A percentile compares a stretch with the other conserved stretches of the same genome.
Conservation (phyloP, 2,329 filamentous ascomycete species). For the Colletotrichum tofieldiae region DNA sequence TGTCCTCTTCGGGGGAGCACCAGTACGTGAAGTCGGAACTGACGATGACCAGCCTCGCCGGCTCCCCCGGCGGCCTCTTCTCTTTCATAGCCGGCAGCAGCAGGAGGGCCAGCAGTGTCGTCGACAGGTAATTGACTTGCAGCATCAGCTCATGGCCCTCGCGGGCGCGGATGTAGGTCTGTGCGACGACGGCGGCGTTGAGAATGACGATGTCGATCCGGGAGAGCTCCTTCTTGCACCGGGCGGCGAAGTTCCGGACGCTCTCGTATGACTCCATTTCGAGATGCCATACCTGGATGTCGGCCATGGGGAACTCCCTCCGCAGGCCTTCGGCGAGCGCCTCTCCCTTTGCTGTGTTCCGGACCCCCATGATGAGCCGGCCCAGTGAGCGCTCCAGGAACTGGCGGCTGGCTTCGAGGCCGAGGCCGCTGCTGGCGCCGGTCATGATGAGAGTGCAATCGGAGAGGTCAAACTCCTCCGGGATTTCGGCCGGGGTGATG, state of each 20-base stretch:
- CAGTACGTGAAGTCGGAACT: slow-evolving; percentile 48
- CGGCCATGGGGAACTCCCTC: slow-evolving; percentile 36
- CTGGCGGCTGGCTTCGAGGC: slow-evolving; percentile 57
- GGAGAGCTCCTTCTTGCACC: slow-evolving; percentile 23
- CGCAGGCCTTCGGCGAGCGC: slow-evolving; percentile 44
- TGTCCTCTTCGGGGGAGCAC: slow-evolving; percentile 46
- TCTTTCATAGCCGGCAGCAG: slow-evolving; percentile 45
- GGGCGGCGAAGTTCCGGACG: slow-evolving; percentile 33
- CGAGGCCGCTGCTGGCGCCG: slow-evolving; percentile 61
- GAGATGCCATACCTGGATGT: slow-evolving; percentile 42
- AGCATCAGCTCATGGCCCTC: slow-evolving; percentile 47
- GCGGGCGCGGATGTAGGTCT: slow-evolving; percentile 24
- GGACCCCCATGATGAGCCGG: slow-evolving; percentile 59
- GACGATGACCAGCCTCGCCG: slow-evolving; percentile 51
- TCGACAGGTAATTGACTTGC: slow-evolving; percentile 51
- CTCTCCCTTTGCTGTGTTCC: slow-evolving; percentile 51
- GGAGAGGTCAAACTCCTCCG: slow-evolving; percentile 30
- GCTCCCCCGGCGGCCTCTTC: slow-evolving; percentile 41
- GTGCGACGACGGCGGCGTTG: slow-evolving; percentile 41
- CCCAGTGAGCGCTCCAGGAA: slow-evolving; percentile 53
- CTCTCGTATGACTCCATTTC: slow-evolving; percentile 43
- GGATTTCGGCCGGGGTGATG: slow-evolving; percentile 37
- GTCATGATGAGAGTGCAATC: slow-evolving; percentile 58
- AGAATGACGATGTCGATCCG: slow-evolving; percentile 43
- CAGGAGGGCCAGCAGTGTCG: slow-evolving; percentile 45